phyloP scores from a whole-genome alignment of 768 basidiomycete genomes.

The Termitomyces sp. region DNA sequence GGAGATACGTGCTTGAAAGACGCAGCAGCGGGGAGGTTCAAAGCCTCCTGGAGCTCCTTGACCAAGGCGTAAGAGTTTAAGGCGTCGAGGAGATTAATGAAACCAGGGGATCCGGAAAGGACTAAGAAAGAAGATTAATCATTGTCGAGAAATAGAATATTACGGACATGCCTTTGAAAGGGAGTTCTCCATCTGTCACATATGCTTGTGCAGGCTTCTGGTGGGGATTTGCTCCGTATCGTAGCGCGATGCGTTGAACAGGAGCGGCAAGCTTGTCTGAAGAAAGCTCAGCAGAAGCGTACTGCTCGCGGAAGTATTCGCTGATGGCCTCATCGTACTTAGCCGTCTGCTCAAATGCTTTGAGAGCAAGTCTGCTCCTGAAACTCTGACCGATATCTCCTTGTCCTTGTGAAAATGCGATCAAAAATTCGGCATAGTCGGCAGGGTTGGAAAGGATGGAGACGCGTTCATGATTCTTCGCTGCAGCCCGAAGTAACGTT shows the following conservation, averaged over 20 bases:
- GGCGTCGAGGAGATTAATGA: conserved; percentile 97
- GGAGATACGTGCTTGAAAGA: conserved; percentile 99
- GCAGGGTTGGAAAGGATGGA: conserved; percentile 83
- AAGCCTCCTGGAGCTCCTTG: conserved; percentile 84
- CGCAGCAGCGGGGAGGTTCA: conserved; percentile 89
- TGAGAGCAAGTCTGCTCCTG: conserved; percentile 80
- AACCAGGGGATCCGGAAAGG: conserved; percentile 91
- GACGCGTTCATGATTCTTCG: conserved; percentile 95
- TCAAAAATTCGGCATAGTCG: conserved; percentile 82
- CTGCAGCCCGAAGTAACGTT: conserved; percentile 93
- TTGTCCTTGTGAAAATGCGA: conserved; percentile 68
- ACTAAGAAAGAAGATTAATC: conserved; percentile 37
- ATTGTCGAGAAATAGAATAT: neutral
- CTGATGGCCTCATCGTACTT: conserved; percentile 94
- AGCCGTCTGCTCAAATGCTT: conserved; percentile 97
- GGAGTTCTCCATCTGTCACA: conserved; percentile 81
- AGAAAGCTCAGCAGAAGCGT: conserved; percentile 74
- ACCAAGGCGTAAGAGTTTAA: conserved; percentile 97
- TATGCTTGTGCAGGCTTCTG: conserved; percentile 98
- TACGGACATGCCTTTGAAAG: conserved; percentile 74
- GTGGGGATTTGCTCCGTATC: conserved; percentile 98
- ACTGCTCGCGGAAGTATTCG: conserved; percentile 94
- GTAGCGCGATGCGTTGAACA: conserved; percentile 79
- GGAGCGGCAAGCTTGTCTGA: conserved; percentile 58
- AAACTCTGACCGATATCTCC: conserved; percentile 70